Percentiles rank a stretch among this genome's conserved stretches.
Evolutionary conservation across 371 early-diverging fungal genomes (phyloP).

Genomic region (Mucor circinelloides): DNA sequence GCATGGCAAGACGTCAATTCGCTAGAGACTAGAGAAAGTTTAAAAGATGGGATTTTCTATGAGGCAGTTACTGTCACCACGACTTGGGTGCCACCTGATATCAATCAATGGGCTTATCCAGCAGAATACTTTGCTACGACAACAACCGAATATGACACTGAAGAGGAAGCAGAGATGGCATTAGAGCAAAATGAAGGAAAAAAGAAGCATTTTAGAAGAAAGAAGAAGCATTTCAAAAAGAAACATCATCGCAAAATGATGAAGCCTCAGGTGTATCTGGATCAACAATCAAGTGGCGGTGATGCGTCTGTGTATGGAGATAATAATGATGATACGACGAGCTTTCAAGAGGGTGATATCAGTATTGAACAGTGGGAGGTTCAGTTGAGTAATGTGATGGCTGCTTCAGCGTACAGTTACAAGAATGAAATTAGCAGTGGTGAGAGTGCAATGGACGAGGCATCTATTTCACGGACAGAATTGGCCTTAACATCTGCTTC

Average conservation of each 20-base stretch:
- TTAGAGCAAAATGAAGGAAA: not conserved
- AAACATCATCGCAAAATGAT: not conserved
- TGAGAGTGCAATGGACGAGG: too few species aligned
- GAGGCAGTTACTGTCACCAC: not conserved
- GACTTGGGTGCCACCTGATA: not conserved
- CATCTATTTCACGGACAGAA: not conserved
- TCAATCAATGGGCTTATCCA: not conserved
- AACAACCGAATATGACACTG: not conserved
- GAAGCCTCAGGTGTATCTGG: not conserved
- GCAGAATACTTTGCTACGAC: not conserved
- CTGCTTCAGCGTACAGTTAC: not conserved
- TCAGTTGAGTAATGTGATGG: not conserved
- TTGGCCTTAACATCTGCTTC: not conserved
- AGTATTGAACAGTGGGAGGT: not conserved
- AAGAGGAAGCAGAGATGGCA: not conserved
- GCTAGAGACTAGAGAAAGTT: not conserved
- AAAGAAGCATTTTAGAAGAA: not conserved
- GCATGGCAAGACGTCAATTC: not conserved
- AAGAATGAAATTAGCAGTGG: not conserved
- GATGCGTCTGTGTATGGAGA: not conserved
- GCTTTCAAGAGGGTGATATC: not conserved
- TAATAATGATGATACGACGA: not conserved
- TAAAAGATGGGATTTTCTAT: not conserved
- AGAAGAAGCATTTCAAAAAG: not conserved
- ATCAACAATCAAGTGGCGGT: not conserved